These are phyloP conservation scores for Macrocystidia cucumis DNA, from an alignment of 1,284 basidiomycete genomes.

Conservation along the genomic window DNA sequence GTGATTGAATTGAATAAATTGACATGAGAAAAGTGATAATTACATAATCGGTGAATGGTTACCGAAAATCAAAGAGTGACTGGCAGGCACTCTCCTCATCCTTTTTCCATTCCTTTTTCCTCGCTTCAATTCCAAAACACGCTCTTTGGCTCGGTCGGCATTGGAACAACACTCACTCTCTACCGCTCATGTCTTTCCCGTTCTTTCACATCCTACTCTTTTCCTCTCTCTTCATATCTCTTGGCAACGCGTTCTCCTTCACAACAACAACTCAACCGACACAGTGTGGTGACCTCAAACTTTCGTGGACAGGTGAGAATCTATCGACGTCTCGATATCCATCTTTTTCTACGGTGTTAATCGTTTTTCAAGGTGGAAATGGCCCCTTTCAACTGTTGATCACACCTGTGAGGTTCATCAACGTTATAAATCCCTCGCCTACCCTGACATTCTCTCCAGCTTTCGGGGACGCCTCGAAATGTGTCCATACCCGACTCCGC, in stretches of 20 bases:
- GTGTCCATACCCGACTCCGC: constrained; percentile 48
- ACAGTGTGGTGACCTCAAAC: constrained; percentile 49
- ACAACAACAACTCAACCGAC: constrained; percentile 38
- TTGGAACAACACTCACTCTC: not conserved
- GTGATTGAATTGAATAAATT: not conserved
- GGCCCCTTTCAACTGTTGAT: constrained; percentile 54
- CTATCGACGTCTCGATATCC: not conserved
- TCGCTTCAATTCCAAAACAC: constrained; percentile 9
- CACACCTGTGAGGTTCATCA: constrained; percentile 42
- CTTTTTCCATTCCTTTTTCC: constrained; percentile 2
- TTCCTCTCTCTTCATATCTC: constrained; percentile 12
- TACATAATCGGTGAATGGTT: constrained; percentile 8
- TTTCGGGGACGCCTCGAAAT: constrained; percentile 45
- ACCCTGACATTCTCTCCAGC: constrained; percentile 21
- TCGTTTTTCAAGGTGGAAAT: constrained; percentile 40
- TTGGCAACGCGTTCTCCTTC: constrained; percentile 46
- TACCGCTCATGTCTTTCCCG: not conserved
- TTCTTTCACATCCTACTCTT: constrained; percentile 6
- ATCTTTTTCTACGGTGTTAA: constrained; percentile 4
- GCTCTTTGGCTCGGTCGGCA: no score
- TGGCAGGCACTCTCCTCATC: not conserved
- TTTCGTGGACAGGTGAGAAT: constrained; percentile 57
- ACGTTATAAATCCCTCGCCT: constrained; percentile 1
- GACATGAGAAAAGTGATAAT: constrained; percentile 1
- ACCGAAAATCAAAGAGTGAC: not conserved